Conservation (phyloP, 768 basidiomycete species). For the Boletus eberwhitei region DNA sequence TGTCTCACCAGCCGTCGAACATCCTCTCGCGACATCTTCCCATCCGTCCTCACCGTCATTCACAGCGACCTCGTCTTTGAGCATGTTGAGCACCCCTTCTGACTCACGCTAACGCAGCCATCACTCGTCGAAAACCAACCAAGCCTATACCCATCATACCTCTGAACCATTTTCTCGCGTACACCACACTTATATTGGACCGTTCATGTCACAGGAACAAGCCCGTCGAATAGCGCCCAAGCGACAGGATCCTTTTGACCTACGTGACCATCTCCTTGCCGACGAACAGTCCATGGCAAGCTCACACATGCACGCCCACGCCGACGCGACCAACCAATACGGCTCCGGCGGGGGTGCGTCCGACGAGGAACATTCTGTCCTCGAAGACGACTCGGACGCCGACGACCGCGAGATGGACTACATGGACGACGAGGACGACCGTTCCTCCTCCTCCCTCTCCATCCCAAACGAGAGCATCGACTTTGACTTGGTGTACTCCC, state of each 20-base stretch:
- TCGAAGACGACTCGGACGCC: slow-evolving; percentile 80
- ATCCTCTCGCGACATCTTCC: not conserved
- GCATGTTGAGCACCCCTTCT: slow-evolving; percentile 15
- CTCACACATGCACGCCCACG: slow-evolving; percentile 45
- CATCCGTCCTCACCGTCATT: slow-evolving; percentile 5
- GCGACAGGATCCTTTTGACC: slow-evolving; percentile 67
- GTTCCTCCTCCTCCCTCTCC: slow-evolving; percentile 77
- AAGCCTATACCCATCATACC: not conserved
- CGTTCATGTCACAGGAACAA: slow-evolving; percentile 30
- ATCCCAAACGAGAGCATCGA: slow-evolving; percentile 92
- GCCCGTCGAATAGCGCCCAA: slow-evolving; percentile 20
- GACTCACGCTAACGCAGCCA: not conserved
- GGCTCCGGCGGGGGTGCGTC: slow-evolving; percentile 40
- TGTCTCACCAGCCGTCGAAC: not conserved
- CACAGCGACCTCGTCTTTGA: slow-evolving; percentile 14
- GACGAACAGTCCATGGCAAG: slow-evolving; percentile 50
- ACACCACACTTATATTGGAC: slow-evolving; percentile 1
- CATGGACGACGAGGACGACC: slow-evolving; percentile 73
- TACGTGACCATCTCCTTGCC: slow-evolving; percentile 58
- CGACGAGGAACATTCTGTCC: slow-evolving; percentile 77
- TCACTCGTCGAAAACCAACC: not conserved
- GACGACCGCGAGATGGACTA: slow-evolving; percentile 67
- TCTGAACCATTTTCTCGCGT: not conserved
- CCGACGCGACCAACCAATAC: slow-evolving; percentile 42
- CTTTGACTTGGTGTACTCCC: slow-evolving; percentile 88